Conservation (phyloP, 2,329 filamentous ascomycete species). For the Penicillium sp. region DNA sequence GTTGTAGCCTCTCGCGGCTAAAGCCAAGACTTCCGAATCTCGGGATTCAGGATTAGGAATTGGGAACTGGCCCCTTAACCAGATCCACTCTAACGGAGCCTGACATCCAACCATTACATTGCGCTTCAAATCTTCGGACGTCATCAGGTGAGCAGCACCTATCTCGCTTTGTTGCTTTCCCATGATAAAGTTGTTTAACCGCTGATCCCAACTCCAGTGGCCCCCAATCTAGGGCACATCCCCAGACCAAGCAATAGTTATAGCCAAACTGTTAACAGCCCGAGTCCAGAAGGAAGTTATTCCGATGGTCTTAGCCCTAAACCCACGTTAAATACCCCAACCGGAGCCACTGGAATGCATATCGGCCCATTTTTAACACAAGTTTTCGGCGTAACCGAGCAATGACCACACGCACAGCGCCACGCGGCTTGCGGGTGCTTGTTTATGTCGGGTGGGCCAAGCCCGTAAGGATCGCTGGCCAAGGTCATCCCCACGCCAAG, state of each 20-base stretch:
- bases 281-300: not conserved
- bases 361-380: not conserved
- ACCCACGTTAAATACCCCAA: not conserved
- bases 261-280: not conserved
- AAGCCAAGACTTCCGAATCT: not conserved
- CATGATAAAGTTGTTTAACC: not conserved
- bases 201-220: not conserved
- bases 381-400: conserved; percentile 5
- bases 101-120: not conserved
- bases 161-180: not conserved
- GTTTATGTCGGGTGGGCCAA: conserved; percentile 8
- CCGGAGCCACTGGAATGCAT: not conserved
- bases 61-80: not conserved
- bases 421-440: conserved; percentile 2
- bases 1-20: not conserved
- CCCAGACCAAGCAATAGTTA: not conserved
- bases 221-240: not conserved
- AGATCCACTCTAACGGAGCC: conserved; percentile 1
- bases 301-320: not conserved
- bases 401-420: conserved; percentile 3
- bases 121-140: not conserved
- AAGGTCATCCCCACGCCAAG: conserved; percentile 10
- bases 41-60: not conserved
- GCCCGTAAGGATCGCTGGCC: conserved; percentile 9
- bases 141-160: not conserved